A percentile compares a stretch with the other conserved stretches of the same genome.
phyloP scores from a whole-genome alignment of 345 rosid genomes.

The Sonneratia caseolaris region DNA sequence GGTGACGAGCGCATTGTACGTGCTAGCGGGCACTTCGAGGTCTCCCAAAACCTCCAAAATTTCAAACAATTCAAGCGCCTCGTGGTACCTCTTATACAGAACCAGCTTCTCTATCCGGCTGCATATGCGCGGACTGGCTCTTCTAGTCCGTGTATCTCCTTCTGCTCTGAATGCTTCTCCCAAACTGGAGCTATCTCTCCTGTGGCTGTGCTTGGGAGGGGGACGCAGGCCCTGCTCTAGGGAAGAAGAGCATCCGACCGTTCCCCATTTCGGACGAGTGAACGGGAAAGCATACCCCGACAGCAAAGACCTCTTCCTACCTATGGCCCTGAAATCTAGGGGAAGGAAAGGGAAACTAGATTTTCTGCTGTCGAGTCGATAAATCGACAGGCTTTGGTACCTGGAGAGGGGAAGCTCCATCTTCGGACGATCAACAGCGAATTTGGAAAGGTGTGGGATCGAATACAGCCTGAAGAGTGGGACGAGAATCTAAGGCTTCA shows the following conservation, averaged over 20 bases:
- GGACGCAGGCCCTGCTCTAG: slow-evolving; percentile 43
- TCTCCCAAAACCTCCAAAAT: slow-evolving; percentile 48
- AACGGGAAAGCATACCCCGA: slow-evolving; percentile 32
- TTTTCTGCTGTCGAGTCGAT: slow-evolving; percentile 11
- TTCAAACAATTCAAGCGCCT: slow-evolving; percentile 86
- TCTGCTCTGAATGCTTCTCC: slow-evolving; percentile 10
- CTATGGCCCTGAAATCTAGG: slow-evolving; percentile 16
- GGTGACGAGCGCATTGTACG: slow-evolving; percentile 64
- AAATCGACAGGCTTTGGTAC: background rate
- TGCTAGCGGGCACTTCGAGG: slow-evolving; percentile 35
- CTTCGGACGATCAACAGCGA: too few relatives aligned
- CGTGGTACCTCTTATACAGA: slow-evolving; percentile 36
- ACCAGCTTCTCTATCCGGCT: slow-evolving; percentile 72
- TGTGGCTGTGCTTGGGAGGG: slow-evolving; percentile 42
- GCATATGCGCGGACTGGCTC: slow-evolving; percentile 41
- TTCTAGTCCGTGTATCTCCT: slow-evolving; percentile 23
- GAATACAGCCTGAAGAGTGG: too few relatives aligned
- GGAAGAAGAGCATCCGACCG: slow-evolving; percentile 36
- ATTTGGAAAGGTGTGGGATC: too few relatives aligned
- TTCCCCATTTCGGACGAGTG: slow-evolving; percentile 30
- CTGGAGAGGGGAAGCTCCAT: too few relatives aligned
- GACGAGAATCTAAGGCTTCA: too few relatives aligned
- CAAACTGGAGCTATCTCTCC: slow-evolving; percentile 14
- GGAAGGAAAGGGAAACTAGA: slow-evolving; percentile 17
- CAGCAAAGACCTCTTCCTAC: slow-evolving; percentile 15